phyloP scores from a whole-genome alignment of 2,329 filamentous ascomycete genomes.

The Botryotinia globosa region DNA sequence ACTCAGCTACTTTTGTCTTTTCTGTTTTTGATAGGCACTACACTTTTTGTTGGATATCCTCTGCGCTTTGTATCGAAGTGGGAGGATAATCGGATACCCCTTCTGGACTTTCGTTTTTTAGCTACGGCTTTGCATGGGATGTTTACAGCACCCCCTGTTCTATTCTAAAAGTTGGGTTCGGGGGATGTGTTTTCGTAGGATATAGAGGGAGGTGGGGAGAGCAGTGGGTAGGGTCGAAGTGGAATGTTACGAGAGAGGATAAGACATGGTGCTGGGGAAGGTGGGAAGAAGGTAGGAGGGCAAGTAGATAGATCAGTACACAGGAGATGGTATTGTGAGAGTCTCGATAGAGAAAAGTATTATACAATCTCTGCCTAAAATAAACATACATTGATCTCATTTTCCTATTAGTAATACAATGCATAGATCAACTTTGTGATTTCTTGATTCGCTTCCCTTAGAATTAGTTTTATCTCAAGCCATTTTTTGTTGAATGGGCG shows the following conservation, averaged over 20 bases:
- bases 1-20: slow-evolving; percentile 1
- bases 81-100: slow-evolving; percentile 4
- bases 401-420: not conserved
- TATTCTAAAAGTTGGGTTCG: not conserved
- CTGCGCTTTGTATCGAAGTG: slow-evolving; percentile 4
- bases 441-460: not conserved
- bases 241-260: not conserved
- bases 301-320: not conserved
- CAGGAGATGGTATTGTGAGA: not conserved
- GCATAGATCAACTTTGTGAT: not conserved
- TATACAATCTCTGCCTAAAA: not conserved
- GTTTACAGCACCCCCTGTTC: slow-evolving; percentile 1
- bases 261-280: not conserved
- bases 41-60: not conserved
- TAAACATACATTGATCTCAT: not conserved
- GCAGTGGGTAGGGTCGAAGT: not conserved
- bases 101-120: not conserved
- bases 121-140: not conserved
- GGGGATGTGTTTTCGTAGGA: not conserved
- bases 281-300: not conserved
- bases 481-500: not conserved
- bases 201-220: too few relatives aligned
- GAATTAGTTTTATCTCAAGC: not conserved
- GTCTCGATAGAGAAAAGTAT: not conserved
- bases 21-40: not conserved